Evolutionary conservation across 495 filamentous ascomycete genomes (phyloP).

Genomic region (Penicillium crystallinum): DNA sequence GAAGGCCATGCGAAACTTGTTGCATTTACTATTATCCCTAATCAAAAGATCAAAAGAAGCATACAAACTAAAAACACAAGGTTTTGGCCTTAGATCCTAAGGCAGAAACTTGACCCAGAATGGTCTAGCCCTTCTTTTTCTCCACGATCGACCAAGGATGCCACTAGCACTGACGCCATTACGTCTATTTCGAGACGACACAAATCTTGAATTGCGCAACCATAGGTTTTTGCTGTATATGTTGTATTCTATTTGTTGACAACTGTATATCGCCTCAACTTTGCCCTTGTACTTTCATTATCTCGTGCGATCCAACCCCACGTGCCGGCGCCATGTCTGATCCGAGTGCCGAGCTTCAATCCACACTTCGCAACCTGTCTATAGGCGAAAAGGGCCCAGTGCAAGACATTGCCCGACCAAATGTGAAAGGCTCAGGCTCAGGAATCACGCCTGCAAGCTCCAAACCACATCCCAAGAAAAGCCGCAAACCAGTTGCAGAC

Average conservation of each 20-base stretch:
- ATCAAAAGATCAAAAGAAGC: no score
- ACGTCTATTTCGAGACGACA: slow-evolving; percentile 7
- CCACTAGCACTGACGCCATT: slow-evolving; percentile 22
- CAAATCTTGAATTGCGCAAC: slow-evolving; percentile 2
- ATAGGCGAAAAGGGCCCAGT: slow-evolving; percentile 35
- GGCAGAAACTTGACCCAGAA: not conserved
- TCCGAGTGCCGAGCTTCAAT: slow-evolving; percentile 35
- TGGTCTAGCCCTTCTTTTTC: slow-evolving; percentile 22
- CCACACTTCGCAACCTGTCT: slow-evolving; percentile 41
- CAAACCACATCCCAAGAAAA: slow-evolving; percentile 37
- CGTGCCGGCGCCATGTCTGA: slow-evolving; percentile 21
- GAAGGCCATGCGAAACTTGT: no score
- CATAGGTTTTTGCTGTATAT: slow-evolving; percentile 4
- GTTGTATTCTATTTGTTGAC: not conserved
- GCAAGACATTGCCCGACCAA: slow-evolving; percentile 30
- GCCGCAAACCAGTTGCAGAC: slow-evolving; percentile 53
- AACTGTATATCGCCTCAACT: not conserved
- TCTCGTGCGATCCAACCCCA: not conserved
- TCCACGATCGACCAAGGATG: slow-evolving; percentile 27
- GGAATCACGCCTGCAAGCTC: slow-evolving; percentile 7
- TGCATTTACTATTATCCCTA: no score
- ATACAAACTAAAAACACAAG: not conserved
- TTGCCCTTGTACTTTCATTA: not conserved
- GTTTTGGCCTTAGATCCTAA: slow-evolving; percentile 3
- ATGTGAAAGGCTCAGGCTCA: slow-evolving; percentile 9